Conservation (phyloP, 768 basidiomycete genomes). For the Rhodosporidiobolus sp. region DNA sequence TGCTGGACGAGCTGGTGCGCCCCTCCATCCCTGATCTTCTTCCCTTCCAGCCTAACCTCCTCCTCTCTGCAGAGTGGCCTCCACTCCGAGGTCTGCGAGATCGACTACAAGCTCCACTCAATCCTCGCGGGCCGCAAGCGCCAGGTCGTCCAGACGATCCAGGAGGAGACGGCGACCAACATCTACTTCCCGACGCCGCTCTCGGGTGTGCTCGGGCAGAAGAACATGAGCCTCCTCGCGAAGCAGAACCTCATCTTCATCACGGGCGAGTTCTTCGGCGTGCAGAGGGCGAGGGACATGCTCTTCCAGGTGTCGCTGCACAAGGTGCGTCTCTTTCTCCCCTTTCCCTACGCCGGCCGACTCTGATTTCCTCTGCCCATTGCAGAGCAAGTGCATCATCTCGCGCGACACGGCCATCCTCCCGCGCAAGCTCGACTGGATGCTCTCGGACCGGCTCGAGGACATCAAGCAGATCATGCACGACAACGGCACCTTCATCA, state of each 20-base stretch:
- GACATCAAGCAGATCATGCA: slow-evolving; percentile 89
- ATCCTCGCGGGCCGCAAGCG: slow-evolving; percentile 90
- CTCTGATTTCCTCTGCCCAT: neutral
- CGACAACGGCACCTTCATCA: slow-evolving; percentile 93
- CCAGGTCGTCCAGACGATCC: slow-evolving; percentile 78
- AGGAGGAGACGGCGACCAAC: slow-evolving; percentile 95
- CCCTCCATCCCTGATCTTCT: neutral
- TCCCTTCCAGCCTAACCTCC: slow-evolving; percentile 11
- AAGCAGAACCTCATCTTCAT: slow-evolving; percentile 84
- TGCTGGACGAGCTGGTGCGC: slow-evolving; percentile 90
- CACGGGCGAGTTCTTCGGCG: slow-evolving; percentile 95
- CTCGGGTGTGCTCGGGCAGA: slow-evolving; percentile 69
- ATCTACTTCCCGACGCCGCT: slow-evolving; percentile 90
- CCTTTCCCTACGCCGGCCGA: slow-evolving; percentile 4
- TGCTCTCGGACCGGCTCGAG: slow-evolving; percentile 92
- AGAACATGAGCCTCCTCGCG: slow-evolving; percentile 56
- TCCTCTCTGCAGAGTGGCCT: slow-evolving; percentile 66
- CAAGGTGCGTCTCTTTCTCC: slow-evolving; percentile 60
- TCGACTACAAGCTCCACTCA: slow-evolving; percentile 89
- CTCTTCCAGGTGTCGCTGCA: slow-evolving; percentile 77
- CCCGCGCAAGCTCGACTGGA: slow-evolving; percentile 96
- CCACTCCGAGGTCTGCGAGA: slow-evolving; percentile 84
- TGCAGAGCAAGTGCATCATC: slow-evolving; percentile 78
- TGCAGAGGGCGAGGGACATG: slow-evolving; percentile 93
- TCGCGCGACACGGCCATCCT: slow-evolving; percentile 90